Percentiles rank a stretch among this genome's conserved stretches.
Evolutionary conservation across 345 rosid genomes (phyloP).

Genomic region (Pistacia vera): DNA sequence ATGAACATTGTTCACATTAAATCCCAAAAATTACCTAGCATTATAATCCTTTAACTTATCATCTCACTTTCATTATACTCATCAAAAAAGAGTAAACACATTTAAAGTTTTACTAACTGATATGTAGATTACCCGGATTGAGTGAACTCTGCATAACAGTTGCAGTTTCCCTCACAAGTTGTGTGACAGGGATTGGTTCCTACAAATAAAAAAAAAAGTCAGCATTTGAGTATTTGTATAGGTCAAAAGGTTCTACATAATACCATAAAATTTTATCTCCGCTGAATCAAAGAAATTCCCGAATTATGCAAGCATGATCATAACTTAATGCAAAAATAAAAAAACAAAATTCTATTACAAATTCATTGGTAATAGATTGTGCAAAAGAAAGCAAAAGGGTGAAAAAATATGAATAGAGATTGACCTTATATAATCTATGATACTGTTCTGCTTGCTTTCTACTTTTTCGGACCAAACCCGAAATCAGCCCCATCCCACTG

Average conservation of each 20-base stretch:
- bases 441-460: conserved; percentile 94
- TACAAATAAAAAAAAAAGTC: conserved; percentile 20
- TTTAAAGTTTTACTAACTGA: background rate
- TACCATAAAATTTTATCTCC: no score
- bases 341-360: no score
- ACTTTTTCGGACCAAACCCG: conserved; percentile 87
- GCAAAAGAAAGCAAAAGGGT: background rate
- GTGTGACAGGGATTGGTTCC: conserved; percentile 99
- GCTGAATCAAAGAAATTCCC: no score
- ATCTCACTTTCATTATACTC: no score
- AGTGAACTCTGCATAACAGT: conserved; percentile 99
- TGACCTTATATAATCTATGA: conserved; percentile 76
- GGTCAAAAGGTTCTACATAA: background rate
- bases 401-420: background rate
- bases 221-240: no score
- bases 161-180: conserved; percentile 95
- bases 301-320: no score
- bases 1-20: background rate
- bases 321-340: no score
- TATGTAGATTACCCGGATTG: conserved; percentile 71
- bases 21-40: background rate
- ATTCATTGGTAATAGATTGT: no score
- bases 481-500: conserved; percentile 99
- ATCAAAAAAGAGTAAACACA: no score
- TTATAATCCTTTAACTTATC: no score